Evolutionary conservation across 2,329 filamentous ascomycete species (phyloP).

Genomic region (Arthrocladium fulminans): DNA sequence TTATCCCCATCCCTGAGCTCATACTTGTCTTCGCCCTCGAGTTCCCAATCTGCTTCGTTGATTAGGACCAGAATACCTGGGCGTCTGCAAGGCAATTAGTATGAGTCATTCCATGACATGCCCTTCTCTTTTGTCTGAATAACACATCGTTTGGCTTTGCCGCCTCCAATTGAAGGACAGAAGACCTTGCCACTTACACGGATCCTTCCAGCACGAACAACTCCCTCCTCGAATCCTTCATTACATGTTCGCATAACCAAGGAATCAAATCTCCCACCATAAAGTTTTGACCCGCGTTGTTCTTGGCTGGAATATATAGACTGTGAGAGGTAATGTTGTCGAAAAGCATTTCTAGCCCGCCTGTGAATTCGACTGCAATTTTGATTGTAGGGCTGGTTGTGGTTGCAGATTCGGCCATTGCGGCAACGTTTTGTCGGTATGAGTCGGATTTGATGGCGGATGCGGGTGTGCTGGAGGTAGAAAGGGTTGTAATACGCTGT

Average conservation of each 20-base stretch:
- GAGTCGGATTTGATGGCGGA: no score
- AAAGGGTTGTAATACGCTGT: no score
- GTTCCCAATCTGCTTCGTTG: constrained; percentile 97
- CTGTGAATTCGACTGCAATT: constrained; percentile 68
- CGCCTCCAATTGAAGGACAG: not conserved
- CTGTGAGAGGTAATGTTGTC: constrained; percentile 66
- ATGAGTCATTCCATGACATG: no score
- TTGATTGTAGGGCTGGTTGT: constrained; percentile 32
- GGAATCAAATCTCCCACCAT: constrained; percentile 69
- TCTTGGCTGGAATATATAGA: constrained; percentile 53
- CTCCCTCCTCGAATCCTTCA: constrained; percentile 78
- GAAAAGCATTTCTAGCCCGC: constrained; percentile 91
- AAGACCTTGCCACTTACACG: constrained; percentile 55
- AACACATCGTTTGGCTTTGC: not conserved
- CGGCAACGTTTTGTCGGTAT: no score
- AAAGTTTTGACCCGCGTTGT: constrained; percentile 46
- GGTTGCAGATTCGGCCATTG: not conserved
- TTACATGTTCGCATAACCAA: constrained; percentile 69
- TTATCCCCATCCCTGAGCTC: constrained; percentile 74
- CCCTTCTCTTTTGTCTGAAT: no score
- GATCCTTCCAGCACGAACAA: constrained; percentile 80
- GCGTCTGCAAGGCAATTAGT: constrained; percentile 49
- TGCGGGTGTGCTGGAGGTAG: no score
- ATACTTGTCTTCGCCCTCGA: constrained; percentile 89
- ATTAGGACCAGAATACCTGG: constrained; percentile 93